Percentiles rank a stretch among this genome's conserved stretches.
Evolutionary conservation across 805 yeast genomes (phyloP).

Genomic region (Starmerella tilneyi): DNA sequence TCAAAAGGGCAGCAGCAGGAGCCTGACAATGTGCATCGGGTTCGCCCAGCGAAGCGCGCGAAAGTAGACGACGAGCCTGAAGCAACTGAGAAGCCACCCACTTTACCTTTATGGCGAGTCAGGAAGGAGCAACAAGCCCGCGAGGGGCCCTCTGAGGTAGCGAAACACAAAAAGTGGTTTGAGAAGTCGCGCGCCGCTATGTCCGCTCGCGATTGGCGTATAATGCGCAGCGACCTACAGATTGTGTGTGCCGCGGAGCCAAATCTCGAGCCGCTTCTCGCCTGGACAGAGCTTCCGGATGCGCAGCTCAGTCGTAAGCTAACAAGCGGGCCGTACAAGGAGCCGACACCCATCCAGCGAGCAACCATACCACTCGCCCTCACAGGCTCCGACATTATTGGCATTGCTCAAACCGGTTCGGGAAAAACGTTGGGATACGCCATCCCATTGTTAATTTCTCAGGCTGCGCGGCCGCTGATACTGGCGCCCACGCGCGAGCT

Average conservation of each 20-base stretch:
- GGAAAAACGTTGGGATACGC: constrained; percentile 85
- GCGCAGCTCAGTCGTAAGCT: constrained; percentile 32
- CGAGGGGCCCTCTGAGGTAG: constrained; percentile 11
- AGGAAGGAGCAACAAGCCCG: constrained; percentile 9
- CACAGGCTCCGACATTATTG: constrained; percentile 55
- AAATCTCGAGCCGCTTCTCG: constrained; percentile 50
- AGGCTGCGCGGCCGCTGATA: constrained; percentile 45
- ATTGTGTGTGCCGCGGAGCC: constrained; percentile 43
- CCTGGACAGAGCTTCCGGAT: constrained; percentile 40
- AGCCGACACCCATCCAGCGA: constrained; percentile 86
- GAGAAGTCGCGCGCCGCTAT: constrained; percentile 52
- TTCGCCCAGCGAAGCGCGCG: not conserved
- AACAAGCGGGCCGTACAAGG: constrained; percentile 34
- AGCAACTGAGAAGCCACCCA: constrained; percentile 16
- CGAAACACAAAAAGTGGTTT: constrained; percentile 42
- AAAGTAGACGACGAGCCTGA: not conserved
- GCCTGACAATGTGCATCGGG: not conserved
- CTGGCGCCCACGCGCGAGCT: constrained; percentile 91
- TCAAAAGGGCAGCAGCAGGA: not conserved
- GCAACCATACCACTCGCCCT: constrained; percentile 71
- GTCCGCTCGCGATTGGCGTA: constrained; percentile 84
- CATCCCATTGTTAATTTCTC: constrained; percentile 55
- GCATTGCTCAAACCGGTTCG: constrained; percentile 93
- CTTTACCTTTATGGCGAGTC: constrained; percentile 18
- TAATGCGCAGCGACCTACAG: constrained; percentile 65